Conservation (phyloP, 306 rosid species). For the Psophocarpus tetragonolobus region DNA sequence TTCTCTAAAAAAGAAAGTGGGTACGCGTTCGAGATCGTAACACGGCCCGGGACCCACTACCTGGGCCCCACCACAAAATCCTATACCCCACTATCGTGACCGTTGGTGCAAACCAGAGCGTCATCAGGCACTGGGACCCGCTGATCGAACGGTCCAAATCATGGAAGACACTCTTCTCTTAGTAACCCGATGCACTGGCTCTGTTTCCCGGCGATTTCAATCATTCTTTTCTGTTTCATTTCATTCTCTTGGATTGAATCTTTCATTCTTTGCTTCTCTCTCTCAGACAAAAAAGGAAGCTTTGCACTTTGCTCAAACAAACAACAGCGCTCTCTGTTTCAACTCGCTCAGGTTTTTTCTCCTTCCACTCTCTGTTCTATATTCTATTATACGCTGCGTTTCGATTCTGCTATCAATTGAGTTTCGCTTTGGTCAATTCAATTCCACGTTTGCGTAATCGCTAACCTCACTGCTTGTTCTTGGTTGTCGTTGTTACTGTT, state of each 20-base stretch:
- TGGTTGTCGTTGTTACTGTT: background rate
- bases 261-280: background rate
- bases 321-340: too few species aligned
- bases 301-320: background rate
- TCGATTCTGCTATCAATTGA: too few species aligned
- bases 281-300: background rate
- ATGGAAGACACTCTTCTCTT: background rate
- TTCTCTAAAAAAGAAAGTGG: background rate
- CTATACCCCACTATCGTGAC: slow-evolving; percentile 1
- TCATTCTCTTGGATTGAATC: background rate
- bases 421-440: slow-evolving; percentile 34
- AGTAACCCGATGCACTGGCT: background rate
- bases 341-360: too few species aligned
- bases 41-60: background rate
- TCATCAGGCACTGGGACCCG: background rate
- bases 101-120: background rate
- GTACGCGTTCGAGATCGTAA: background rate
- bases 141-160: background rate
- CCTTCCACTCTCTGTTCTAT: too few species aligned
- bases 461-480: slow-evolving; percentile 35
- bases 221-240: too few species aligned
- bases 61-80: background rate
- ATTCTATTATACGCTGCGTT: too few species aligned
- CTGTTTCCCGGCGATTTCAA: background rate
- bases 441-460: slow-evolving; percentile 9